phyloP scores from a whole-genome alignment of 208 protist species.

The Kentomonas sorsogonicus region DNA sequence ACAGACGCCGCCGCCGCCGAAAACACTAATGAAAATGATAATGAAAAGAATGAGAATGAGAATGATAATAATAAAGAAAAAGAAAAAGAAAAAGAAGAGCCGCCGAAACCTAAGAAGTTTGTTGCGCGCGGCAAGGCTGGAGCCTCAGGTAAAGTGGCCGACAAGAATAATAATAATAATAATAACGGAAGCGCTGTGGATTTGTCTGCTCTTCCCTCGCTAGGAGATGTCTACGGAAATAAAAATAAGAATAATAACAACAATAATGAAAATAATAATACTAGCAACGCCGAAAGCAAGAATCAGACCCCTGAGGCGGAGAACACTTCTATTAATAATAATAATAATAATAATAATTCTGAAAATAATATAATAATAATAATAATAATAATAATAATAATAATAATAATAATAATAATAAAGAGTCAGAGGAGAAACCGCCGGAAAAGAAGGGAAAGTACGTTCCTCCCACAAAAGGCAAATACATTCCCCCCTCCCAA shows the following conservation, averaged over 20 bases:
- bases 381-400: background rate
- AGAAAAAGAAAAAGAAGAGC: slow-evolving; percentile 7
- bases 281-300: too few relatives aligned
- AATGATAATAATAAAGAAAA: background rate
- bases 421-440: too few relatives aligned
- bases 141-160: too few relatives aligned
- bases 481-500: too few relatives aligned
- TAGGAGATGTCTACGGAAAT: slow-evolving; percentile 6
- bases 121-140: too few relatives aligned
- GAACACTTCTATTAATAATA: background rate
- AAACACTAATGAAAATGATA: background rate
- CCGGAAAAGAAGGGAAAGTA: too few relatives aligned
- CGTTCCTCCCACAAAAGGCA: too few relatives aligned
- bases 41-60: background rate
- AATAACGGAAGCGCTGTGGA: background rate
- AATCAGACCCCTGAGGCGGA: too few relatives aligned
- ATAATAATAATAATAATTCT: slow-evolving; percentile 8
- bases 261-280: too few relatives aligned
- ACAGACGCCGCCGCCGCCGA: background rate
- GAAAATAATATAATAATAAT: background rate
- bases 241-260: slow-evolving; percentile 6
- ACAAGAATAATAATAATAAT: background rate
- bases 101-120: too few relatives aligned
- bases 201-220: background rate
- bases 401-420: too few relatives aligned